Evolutionary conservation across 164 flowering plant genomes (phyloP).

Genomic region (Saururus chinensis): DNA sequence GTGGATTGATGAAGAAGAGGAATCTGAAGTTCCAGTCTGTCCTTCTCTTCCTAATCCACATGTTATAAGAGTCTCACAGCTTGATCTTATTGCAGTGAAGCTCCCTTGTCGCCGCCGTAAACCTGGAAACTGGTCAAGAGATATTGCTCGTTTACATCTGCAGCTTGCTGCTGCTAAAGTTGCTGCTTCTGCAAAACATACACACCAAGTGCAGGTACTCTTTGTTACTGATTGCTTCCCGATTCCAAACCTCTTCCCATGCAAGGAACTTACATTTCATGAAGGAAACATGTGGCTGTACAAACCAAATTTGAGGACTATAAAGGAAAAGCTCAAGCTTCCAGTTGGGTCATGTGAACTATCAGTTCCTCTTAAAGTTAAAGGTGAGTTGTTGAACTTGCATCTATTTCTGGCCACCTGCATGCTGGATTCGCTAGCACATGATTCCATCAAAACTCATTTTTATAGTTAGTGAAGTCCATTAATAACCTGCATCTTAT

Average conservation of each 20-base stretch:
- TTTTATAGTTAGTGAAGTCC: neutral
- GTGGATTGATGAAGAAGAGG: constrained; percentile 68
- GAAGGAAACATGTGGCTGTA: constrained; percentile 39
- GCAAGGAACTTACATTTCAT: constrained; percentile 43
- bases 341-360: constrained; percentile 61
- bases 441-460: neutral
- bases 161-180: constrained; percentile 53
- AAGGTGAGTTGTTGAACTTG: constrained; percentile 25
- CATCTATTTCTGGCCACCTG: neutral
- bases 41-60: constrained; percentile 10
- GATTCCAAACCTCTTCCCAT: constrained; percentile 43
- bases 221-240: constrained; percentile 48
- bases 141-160: constrained; percentile 52
- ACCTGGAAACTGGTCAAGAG: constrained; percentile 41
- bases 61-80: constrained; percentile 14
- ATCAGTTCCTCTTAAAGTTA: constrained; percentile 31
- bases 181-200: constrained; percentile 29
- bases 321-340: constrained; percentile 38
- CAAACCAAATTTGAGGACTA: constrained; percentile 23
- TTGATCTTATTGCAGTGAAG: constrained; percentile 47
- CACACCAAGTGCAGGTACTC: constrained; percentile 27
- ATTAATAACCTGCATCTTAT: neutral
- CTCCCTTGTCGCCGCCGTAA: constrained; percentile 33
- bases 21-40: constrained; percentile 26
- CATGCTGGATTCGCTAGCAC: neutral